Percentiles rank a stretch among this genome's conserved stretches.
Evolutionary conservation across 1,284 basidiomycete genomes (phyloP).

Genomic region (Fistulinella cinereoalba): DNA sequence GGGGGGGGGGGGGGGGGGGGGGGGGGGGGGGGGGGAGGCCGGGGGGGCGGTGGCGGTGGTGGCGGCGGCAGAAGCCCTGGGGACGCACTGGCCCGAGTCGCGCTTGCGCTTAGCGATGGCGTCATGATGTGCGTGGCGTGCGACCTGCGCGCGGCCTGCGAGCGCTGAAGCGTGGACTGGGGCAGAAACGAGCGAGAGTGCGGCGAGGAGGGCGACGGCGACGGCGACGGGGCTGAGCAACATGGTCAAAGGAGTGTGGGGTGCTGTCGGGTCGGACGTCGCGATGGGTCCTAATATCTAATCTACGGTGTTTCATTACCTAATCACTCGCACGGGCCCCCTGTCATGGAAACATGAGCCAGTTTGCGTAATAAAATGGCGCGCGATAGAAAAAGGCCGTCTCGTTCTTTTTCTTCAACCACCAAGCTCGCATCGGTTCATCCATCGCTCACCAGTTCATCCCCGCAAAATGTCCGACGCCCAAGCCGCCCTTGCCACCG

Average conservation of each 20-base stretch:
- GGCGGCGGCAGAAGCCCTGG: slow-evolving; percentile 38
- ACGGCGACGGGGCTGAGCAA: slow-evolving; percentile 58
- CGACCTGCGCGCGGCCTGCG: slow-evolving; percentile 39
- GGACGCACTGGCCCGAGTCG: slow-evolving; percentile 51
- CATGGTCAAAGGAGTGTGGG: slow-evolving; percentile 31
- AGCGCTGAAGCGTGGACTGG: slow-evolving; percentile 56
- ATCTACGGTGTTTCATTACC: neutral
- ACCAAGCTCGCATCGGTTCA: slow-evolving; percentile 84
- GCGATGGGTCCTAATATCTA: neutral
- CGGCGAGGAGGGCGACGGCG: slow-evolving; percentile 53
- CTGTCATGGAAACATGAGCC: neutral
- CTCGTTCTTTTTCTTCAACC: slow-evolving; percentile 56
- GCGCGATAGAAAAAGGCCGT: slow-evolving; percentile 18
- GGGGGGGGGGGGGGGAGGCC: slow-evolving; percentile 1
- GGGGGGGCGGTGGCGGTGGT: neutral
- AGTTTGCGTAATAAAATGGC: neutral
- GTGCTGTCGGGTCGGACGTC: neutral
- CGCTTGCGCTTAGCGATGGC: slow-evolving; percentile 53
- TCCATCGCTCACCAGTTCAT: slow-evolving; percentile 50
- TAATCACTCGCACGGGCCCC: neutral
- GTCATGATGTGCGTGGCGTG: slow-evolving; percentile 39
- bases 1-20: slow-evolving; percentile 16
- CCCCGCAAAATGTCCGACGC: slow-evolving; percentile 76
- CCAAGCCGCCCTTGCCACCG: slow-evolving; percentile 73
- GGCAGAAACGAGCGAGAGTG: slow-evolving; percentile 40